phyloP scores from a whole-genome alignment of 495 filamentous ascomycete genomes.

The Penicillium silybi region DNA sequence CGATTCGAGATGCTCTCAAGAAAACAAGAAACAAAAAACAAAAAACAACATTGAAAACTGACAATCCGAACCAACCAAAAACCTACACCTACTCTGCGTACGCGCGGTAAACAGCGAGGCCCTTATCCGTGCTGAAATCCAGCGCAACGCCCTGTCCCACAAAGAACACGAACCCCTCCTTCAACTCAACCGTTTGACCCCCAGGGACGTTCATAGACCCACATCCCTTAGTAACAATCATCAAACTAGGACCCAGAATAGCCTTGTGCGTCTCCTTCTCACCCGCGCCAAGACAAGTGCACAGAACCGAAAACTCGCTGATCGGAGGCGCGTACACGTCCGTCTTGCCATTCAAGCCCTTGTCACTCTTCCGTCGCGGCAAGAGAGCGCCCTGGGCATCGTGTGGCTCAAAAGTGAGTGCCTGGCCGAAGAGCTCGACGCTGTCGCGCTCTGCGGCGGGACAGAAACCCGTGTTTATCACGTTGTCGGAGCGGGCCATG shows the following conservation, averaged over 20 bases:
- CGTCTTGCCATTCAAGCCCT: slow-evolving; percentile 55
- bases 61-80: neutral
- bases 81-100: slow-evolving; percentile 42
- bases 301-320: slow-evolving; percentile 68
- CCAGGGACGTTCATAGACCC: slow-evolving; percentile 56
- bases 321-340: slow-evolving; percentile 63
- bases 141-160: slow-evolving; percentile 57
- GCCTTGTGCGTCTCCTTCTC: slow-evolving; percentile 56
- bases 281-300: slow-evolving; percentile 50
- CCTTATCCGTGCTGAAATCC: slow-evolving; percentile 44
- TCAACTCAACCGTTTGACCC: slow-evolving; percentile 45
- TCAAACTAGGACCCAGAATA: slow-evolving; percentile 59
- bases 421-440: slow-evolving; percentile 57
- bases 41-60: neutral
- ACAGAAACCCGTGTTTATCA: slow-evolving; percentile 73
- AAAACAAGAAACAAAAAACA: neutral
- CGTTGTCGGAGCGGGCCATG: slow-evolving; percentile 80
- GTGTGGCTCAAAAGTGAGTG: slow-evolving; percentile 61
- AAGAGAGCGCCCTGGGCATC: slow-evolving; percentile 50
- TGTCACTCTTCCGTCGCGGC: slow-evolving; percentile 40
- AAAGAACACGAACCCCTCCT: slow-evolving; percentile 64
- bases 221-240: slow-evolving; percentile 60
- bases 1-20: neutral
- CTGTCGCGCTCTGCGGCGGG: slow-evolving; percentile 58
- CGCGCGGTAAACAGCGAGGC: slow-evolving; percentile 54